phyloP scores from a whole-genome alignment of 2,329 filamentous ascomycete genomes.

The Botrytis tulipae region DNA sequence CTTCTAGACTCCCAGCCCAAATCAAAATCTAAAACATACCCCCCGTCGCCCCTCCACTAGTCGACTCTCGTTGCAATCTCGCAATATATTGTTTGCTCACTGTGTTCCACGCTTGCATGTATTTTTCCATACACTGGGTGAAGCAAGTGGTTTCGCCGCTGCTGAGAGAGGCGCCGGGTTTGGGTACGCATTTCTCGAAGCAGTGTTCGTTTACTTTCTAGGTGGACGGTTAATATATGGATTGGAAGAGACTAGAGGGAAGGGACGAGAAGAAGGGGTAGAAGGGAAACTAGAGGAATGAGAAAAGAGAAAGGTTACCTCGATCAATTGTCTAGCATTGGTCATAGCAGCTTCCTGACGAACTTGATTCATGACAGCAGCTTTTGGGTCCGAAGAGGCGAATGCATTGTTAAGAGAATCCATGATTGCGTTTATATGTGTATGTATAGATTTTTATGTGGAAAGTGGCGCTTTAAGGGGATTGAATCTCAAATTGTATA shows the following conservation, averaged over 20 bases:
- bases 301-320: constrained; percentile 47
- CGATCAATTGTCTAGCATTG: constrained; percentile 69
- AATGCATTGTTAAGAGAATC: constrained; percentile 14
- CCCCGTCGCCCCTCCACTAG: background rate
- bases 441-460: background rate
- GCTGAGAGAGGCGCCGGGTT: constrained; percentile 61
- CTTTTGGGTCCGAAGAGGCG: constrained; percentile 34
- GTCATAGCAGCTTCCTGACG: constrained; percentile 59
- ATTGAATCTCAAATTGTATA: background rate
- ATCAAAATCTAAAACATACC: constrained; percentile 4
- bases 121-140: constrained; percentile 79
- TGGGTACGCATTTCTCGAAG: constrained; percentile 73
- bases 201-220: constrained; percentile 81
- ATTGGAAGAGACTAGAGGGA: constrained; percentile 32
- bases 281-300: no score
- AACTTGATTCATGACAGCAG: constrained; percentile 51
- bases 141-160: constrained; percentile 69
- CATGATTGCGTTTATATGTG: constrained; percentile 4
- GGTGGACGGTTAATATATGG: constrained; percentile 45
- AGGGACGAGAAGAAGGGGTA: no score
- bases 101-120: constrained; percentile 76
- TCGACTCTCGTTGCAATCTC: constrained; percentile 36
- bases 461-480: background rate
- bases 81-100: constrained; percentile 67
- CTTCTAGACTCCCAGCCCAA: background rate